Conservation (phyloP, 2,329 filamentous ascomycete species). For the Didymella sp. region DNA sequence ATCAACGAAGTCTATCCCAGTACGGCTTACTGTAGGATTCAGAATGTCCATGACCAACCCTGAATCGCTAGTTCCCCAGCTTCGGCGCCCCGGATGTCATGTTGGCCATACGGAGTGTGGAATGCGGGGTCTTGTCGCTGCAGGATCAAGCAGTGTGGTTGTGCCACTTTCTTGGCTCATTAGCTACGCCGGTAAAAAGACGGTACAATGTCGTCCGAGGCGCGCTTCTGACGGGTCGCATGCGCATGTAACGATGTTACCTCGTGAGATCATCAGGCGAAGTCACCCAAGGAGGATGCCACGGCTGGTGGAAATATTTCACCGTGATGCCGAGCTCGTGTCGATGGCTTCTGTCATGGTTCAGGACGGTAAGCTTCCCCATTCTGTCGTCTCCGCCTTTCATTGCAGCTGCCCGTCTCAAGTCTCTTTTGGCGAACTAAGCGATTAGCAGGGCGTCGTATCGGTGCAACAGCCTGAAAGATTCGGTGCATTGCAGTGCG, state of each 20-base stretch:
- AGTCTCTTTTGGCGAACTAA: slow-evolving; percentile 6
- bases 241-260: slow-evolving; percentile 29
- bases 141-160: slow-evolving; percentile 33
- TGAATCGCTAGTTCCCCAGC: slow-evolving; percentile 24
- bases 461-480: slow-evolving; percentile 26
- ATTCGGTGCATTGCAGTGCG: slow-evolving; percentile 31
- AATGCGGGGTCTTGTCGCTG: slow-evolving; percentile 23
- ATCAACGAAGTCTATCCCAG: slow-evolving; percentile 8
- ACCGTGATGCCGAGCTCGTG: slow-evolving; percentile 16
- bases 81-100: slow-evolving; percentile 19
- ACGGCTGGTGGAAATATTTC: slow-evolving; percentile 37
- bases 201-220: slow-evolving; percentile 34
- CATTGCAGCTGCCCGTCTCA: slow-evolving; percentile 1
- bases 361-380: slow-evolving; percentile 10
- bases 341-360: slow-evolving; percentile 23
- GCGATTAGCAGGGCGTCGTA: slow-evolving; percentile 12
- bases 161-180: slow-evolving; percentile 33
- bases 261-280: slow-evolving; percentile 31
- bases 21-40: slow-evolving; percentile 21
- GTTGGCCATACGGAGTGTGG: slow-evolving; percentile 28
- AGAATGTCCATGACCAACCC: background rate
- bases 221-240: slow-evolving; percentile 20
- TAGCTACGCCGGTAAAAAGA: slow-evolving; percentile 20
- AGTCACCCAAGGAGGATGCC: slow-evolving; percentile 17
- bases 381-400: slow-evolving; percentile 12